Evolutionary conservation across 1,284 basidiomycete genomes (phyloP).

Genomic region (Trametes pubescens): DNA sequence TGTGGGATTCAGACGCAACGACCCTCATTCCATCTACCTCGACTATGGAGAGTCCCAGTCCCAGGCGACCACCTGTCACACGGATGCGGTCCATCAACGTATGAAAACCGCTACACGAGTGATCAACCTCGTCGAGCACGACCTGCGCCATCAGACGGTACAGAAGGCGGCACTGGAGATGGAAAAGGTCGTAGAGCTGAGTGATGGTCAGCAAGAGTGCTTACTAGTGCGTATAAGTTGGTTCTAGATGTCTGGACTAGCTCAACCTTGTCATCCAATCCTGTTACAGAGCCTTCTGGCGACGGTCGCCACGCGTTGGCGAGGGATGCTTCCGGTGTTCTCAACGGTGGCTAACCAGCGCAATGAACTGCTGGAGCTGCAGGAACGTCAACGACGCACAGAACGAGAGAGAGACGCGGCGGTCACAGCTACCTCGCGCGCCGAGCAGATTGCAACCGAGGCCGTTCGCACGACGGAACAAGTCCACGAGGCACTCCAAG

Average conservation of each 20-base stretch:
- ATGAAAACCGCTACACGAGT: constrained; percentile 14
- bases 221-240: constrained; percentile 20
- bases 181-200: constrained; percentile 24
- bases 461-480: constrained; percentile 20
- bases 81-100: constrained; percentile 17
- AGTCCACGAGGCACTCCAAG: constrained; percentile 11
- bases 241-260: neutral
- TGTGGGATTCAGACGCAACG: constrained; percentile 1
- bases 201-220: constrained; percentile 19
- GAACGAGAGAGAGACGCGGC: constrained; percentile 6
- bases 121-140: constrained; percentile 8
- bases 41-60: constrained; percentile 15
- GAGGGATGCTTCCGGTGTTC: constrained; percentile 27
- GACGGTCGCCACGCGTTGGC: constrained; percentile 24
- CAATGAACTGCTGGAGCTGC: constrained; percentile 3
- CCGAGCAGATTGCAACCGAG: constrained; percentile 11
- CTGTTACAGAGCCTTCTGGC: constrained; percentile 19
- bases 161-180: constrained; percentile 25
- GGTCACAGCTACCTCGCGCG: neutral
- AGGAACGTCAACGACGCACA: neutral
- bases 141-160: constrained; percentile 25
- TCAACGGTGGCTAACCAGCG: constrained; percentile 3
- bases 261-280: neutral
- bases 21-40: constrained; percentile 25
- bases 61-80: constrained; percentile 12